These are phyloP conservation scores for Coniosporium apollinis DNA, from an alignment of 495 filamentous ascomycete species.

Conservation along the genomic window DNA sequence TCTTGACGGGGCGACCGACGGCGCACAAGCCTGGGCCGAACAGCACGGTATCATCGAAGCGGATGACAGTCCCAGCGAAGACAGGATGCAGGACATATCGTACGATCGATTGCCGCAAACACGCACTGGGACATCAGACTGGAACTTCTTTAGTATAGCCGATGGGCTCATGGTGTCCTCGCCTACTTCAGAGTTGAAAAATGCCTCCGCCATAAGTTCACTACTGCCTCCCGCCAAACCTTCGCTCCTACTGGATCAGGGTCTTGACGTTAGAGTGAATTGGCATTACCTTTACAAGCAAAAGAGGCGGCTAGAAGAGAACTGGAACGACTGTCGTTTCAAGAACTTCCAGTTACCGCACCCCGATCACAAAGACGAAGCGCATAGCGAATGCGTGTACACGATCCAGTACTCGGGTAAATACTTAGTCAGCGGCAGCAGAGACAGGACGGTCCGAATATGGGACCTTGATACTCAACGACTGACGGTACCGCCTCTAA, in stretches of 20 bases:
- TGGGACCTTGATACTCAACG: constrained; percentile 79
- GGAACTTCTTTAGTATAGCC: too few relatives aligned
- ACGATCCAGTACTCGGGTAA: constrained; percentile 74
- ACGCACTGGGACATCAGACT: neutral
- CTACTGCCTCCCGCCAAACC: constrained; percentile 11
- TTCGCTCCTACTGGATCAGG: constrained; percentile 12
- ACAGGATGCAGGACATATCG: constrained; percentile 10
- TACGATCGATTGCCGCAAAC: neutral
- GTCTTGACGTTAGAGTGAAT: constrained; percentile 41
- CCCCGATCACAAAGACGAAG: constrained; percentile 61
- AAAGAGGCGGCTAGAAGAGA: constrained; percentile 66
- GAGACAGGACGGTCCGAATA: constrained; percentile 72
- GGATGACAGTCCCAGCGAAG: constrained; percentile 21
- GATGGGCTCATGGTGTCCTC: too few relatives aligned
- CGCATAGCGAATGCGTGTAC: constrained; percentile 86
- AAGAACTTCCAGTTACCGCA: constrained; percentile 83
- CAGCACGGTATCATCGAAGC: constrained; percentile 27
- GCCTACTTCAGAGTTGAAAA: too few relatives aligned
- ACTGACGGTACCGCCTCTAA: constrained; percentile 49
- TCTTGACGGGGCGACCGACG: constrained; percentile 11
- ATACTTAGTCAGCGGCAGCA: constrained; percentile 83
- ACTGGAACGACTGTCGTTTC: constrained; percentile 72
- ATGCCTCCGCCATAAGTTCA: too few relatives aligned
- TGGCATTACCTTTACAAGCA: constrained; percentile 86
- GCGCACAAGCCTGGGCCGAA: constrained; percentile 16